Conservation (phyloP, 2,329 filamentous ascomycete genomes). For the Mollisiaceae sp. region DNA sequence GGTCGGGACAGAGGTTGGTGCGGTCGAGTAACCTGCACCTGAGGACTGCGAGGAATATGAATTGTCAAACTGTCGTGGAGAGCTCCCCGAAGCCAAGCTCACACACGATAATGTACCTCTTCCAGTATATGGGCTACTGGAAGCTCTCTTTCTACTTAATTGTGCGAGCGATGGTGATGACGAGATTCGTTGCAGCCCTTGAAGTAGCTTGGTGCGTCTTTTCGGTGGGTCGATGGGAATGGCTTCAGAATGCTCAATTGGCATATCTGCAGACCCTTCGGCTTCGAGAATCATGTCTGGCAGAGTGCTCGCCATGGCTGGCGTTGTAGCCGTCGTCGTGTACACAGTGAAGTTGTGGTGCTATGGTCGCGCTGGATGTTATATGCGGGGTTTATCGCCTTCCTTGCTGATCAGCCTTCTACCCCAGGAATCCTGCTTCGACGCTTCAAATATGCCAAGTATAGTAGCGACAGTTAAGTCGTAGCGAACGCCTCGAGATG, state of each 20-base stretch:
- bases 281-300: slow-evolving; percentile 34
- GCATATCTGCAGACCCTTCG: slow-evolving; percentile 20
- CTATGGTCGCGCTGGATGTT: background rate
- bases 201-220: slow-evolving; percentile 40
- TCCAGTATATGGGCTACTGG: slow-evolving; percentile 40
- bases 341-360: background rate
- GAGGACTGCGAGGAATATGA: slow-evolving; percentile 36
- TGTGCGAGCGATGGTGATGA: slow-evolving; percentile 43
- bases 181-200: slow-evolving; percentile 43
- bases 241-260: slow-evolving; percentile 37
- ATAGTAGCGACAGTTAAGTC: background rate
- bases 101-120: slow-evolving; percentile 40
- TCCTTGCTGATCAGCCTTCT: background rate
- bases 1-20: slow-evolving; percentile 38
- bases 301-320: slow-evolving; percentile 33
- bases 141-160: slow-evolving; percentile 38
- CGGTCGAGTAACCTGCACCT: slow-evolving; percentile 37
- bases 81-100: slow-evolving; percentile 38
- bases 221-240: slow-evolving; percentile 39
- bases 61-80: slow-evolving; percentile 37
- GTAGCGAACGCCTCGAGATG: background rate
- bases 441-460: background rate
- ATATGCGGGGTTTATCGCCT: slow-evolving; percentile 7
- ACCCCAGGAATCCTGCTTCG: slow-evolving; percentile 5
- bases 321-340: background rate